These are phyloP conservation scores for Leptographium wingfieldii DNA, from an alignment of 2,329 filamentous ascomycete species.

Conservation along the genomic window DNA sequence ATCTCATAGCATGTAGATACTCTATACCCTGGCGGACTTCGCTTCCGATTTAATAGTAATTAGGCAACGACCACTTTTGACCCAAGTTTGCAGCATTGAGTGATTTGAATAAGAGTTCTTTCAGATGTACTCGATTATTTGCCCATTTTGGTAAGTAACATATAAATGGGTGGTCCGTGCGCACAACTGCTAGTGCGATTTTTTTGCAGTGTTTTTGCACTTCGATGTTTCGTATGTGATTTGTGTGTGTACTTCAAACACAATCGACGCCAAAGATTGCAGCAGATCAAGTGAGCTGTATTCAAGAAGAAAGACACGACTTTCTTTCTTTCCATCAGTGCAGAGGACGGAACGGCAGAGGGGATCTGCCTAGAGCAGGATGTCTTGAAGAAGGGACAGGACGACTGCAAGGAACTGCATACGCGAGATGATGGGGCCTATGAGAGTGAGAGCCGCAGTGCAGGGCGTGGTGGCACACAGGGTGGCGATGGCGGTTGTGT, in stretches of 20 bases:
- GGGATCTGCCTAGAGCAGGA: background rate
- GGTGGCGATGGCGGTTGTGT: background rate
- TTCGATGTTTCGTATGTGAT: background rate
- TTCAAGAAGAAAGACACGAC: background rate
- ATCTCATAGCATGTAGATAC: slow-evolving; percentile 1
- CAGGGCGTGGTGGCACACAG: background rate
- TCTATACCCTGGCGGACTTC: slow-evolving; percentile 10
- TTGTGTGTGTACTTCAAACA: too few species aligned
- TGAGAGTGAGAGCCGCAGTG: background rate
- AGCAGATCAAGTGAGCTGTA: background rate
- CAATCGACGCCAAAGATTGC: too few species aligned
- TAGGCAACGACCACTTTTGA: slow-evolving; percentile 11
- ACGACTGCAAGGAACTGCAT: background rate
- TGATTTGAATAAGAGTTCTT: background rate
- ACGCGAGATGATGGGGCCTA: background rate
- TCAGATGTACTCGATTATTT: too few species aligned
- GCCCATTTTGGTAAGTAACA: too few species aligned
- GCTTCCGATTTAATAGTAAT: slow-evolving; percentile 13
- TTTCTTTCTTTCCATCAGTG: background rate
- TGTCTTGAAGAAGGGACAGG: background rate
- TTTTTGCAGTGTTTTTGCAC: background rate
- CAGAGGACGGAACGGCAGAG: background rate
- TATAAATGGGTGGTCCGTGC: background rate
- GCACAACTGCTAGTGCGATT: background rate
- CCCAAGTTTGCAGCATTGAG: background rate